These are phyloP conservation scores for Lactuca saligna DNA, from an alignment of 129 eudicot species.

Conservation along the genomic window DNA sequence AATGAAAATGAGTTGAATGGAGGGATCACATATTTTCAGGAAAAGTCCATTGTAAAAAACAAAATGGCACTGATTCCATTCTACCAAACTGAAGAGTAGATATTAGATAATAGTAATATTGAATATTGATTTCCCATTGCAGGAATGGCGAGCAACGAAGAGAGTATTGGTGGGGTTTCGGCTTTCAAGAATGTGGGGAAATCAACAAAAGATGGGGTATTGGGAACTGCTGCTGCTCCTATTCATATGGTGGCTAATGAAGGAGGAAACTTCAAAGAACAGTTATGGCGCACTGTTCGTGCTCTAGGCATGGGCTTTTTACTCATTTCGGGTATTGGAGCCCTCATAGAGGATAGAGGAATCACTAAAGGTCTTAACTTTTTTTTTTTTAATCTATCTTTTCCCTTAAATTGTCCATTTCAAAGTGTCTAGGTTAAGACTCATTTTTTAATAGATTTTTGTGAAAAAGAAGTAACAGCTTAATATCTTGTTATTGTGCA, in stretches of 20 bases:
- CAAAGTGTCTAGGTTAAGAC: too few species aligned
- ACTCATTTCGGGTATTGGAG: conserved; percentile 81
- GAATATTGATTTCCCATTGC: conserved; percentile 5
- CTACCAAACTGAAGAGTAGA: too few species aligned
- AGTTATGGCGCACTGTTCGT: conserved; percentile 90
- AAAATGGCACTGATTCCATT: too few species aligned
- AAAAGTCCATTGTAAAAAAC: too few species aligned
- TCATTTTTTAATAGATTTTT: too few species aligned
- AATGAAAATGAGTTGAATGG: too few species aligned
- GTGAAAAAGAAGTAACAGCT: too few species aligned
- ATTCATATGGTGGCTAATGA: conserved; percentile 89
- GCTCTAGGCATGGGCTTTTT: conserved; percentile 77
- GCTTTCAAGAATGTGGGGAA: conserved; percentile 76
- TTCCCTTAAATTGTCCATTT: too few species aligned
- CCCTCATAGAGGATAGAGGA: conserved; percentile 92
- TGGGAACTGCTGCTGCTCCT: conserved; percentile 94
- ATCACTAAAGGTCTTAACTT: conserved; percentile 73
- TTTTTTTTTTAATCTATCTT: neutral
- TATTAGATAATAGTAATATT: too few species aligned
- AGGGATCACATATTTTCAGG: too few species aligned
- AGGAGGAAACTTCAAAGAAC: conserved; percentile 85
- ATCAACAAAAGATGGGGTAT: conserved; percentile 65
- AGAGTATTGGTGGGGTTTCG: conserved; percentile 59
- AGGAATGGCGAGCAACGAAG: conserved; percentile 69
- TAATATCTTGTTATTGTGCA: conserved; percentile 19